Base-by-base conservation (phyloP, 208 protist genomes). In the Dictyostelium gargantuum region DNA sequence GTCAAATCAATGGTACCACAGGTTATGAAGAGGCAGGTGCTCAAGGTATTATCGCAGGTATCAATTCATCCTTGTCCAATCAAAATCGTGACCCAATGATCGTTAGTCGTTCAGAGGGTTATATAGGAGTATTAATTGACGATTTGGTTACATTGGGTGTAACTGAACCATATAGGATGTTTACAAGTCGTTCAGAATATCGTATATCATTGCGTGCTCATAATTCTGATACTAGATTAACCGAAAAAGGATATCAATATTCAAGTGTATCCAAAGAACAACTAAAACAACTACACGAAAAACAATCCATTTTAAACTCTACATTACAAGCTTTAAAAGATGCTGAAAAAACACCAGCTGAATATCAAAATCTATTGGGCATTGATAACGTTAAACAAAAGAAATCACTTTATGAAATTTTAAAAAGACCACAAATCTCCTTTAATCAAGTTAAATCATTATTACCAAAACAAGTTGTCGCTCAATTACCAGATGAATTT, bases 1-100 rank as follows among this genome's bases (percentile, higher is more conserved):
- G 97, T 9, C 97, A 98, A 93, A 97, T 98, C 63, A 98, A 98
- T 80, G 96, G 97, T 23, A 97, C 96, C 0, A 98, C 97, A 32
- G 97, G 97, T 32, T 97, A 95, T 50, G 97, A 98, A 82, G 97
- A 98, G 72, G 97, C 97, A 10, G 97, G 94, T 23, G 93, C 96
- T 23, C 96, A 97, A 91, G 96, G 96, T 29, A 85, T 98, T 19
- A 72, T 97, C 23, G 97, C 97, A 3, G 97, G 97, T 9, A 86
- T 97, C 38, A 98, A 98, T 80, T 96, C 97, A 4, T 95, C 82
- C 15, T 86, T 95, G 1, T 42, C 56, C 5, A 42, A n/a, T 32
- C 38, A 73, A 73, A 1, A 38, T 6, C 52, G 35, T 29, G 4
- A 40, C n/a, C 17, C 46, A 44, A 2, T 97, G 26, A 79, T 95